Conservation (phyloP, 805 yeast genomes). For the Myxozyma mucilagina region DNA sequence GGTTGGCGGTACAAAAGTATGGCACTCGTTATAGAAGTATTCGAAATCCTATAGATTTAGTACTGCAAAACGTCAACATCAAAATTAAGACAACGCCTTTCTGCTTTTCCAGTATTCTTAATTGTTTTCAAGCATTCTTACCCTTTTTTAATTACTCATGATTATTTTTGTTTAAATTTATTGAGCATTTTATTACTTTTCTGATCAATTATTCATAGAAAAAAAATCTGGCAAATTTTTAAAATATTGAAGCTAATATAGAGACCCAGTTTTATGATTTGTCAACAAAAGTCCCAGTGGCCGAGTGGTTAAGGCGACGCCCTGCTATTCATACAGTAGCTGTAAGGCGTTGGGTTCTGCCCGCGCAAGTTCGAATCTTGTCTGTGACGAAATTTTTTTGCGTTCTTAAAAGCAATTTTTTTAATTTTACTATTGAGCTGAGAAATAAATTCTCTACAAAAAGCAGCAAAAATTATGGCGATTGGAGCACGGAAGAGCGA, state of each 20-base stretch:
- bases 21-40: no score
- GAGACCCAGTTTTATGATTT: background rate
- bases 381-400: slow-evolving; percentile 76
- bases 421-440: background rate
- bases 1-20: no score
- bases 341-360: slow-evolving; percentile 81
- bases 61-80: no score
- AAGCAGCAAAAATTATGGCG: background rate
- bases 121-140: no score
- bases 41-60: no score
- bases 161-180: no score
- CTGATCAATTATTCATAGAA: no score
- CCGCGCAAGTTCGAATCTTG: slow-evolving; percentile 99
- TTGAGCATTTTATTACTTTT: no score
- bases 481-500: background rate
- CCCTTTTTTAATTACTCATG: no score
- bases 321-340: slow-evolving; percentile 35
- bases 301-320: slow-evolving; percentile 41
- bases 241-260: background rate
- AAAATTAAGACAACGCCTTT: no score
- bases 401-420: background rate
- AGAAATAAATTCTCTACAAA: background rate
- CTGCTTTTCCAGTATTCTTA: no score
- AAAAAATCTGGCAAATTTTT: no score
- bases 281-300: slow-evolving; percentile 35